Evolutionary conservation across 768 basidiomycete species (phyloP).

Genomic region (Clavulina sp.): DNA sequence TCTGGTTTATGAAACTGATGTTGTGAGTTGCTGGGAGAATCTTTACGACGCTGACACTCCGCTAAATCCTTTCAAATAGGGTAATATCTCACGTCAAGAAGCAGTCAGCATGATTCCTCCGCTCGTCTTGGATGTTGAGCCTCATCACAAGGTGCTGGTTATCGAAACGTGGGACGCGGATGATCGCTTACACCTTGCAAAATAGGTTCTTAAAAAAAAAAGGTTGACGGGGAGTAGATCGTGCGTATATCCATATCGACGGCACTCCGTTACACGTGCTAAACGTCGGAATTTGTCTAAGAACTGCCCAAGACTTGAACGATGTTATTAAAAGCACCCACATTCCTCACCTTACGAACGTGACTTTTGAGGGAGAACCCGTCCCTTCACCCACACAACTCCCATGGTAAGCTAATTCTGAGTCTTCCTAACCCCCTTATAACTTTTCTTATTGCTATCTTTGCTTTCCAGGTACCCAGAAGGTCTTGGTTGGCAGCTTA

Average conservation of each 20-base stretch:
- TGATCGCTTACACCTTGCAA: no score
- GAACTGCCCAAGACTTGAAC: slow-evolving; percentile 59
- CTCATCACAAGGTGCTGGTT: slow-evolving; percentile 79
- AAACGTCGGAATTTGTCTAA: slow-evolving; percentile 17
- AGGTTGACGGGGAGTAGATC: slow-evolving; percentile 74
- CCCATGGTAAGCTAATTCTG: slow-evolving; percentile 64
- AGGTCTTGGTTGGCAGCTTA: slow-evolving; percentile 92
- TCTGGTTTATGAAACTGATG: background rate
- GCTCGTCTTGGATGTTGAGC: slow-evolving; percentile 81
- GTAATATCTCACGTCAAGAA: slow-evolving; percentile 91
- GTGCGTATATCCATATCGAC: slow-evolving; percentile 25
- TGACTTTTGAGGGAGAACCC: slow-evolving; percentile 55
- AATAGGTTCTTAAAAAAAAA: slow-evolving; percentile 82
- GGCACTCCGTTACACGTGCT: slow-evolving; percentile 12
- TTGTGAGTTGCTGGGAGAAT: background rate
- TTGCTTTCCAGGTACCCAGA: slow-evolving; percentile 64
- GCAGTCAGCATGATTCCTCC: slow-evolving; percentile 99
- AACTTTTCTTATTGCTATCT: background rate
- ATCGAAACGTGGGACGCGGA: no score
- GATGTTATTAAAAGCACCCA: slow-evolving; percentile 58
- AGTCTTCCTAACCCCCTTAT: background rate
- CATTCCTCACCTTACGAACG: slow-evolving; percentile 54
- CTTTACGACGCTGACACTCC: background rate
- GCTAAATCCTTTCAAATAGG: slow-evolving; percentile 27
- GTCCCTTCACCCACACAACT: slow-evolving; percentile 71